Evolutionary conservation across 1,284 basidiomycete species (phyloP).

Genomic region (Apiotrichum porosum): DNA sequence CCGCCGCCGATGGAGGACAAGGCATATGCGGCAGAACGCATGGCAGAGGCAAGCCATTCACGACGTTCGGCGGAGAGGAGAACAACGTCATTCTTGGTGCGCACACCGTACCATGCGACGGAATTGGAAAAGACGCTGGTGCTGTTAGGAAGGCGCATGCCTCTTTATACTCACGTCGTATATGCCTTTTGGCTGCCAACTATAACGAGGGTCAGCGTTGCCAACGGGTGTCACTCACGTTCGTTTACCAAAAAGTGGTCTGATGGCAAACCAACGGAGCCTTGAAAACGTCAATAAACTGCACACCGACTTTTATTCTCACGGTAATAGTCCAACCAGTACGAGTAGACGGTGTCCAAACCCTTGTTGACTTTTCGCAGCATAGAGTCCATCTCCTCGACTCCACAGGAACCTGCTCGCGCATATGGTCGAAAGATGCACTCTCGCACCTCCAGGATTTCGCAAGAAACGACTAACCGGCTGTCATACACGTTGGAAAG

Average conservation of each 20-base stretch:
- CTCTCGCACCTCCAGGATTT: too few species aligned
- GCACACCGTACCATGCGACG: slow-evolving; percentile 5
- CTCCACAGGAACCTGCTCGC: not conserved
- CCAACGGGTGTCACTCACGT: too few species aligned
- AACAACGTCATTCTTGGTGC: not conserved
- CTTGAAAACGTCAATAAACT: too few species aligned
- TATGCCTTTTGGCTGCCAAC: slow-evolving; percentile 3
- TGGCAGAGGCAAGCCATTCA: slow-evolving; percentile 5
- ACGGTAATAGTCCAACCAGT: slow-evolving; percentile 12
- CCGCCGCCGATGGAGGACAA: slow-evolving; percentile 3
- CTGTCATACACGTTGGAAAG: slow-evolving; percentile 19
- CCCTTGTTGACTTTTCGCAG: slow-evolving; percentile 5
- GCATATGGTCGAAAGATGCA: too few species aligned
- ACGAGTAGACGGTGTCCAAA: slow-evolving; percentile 1
- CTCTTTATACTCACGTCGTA: too few species aligned
- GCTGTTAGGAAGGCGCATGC: too few species aligned
- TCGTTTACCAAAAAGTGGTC: slow-evolving; percentile 18
- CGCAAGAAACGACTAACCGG: slow-evolving; percentile 23
- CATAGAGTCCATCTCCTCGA: not conserved
- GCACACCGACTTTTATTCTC: too few species aligned
- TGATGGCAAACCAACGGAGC: not conserved
- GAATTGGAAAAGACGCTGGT: slow-evolving; percentile 9
- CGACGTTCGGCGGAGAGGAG: slow-evolving; percentile 5
- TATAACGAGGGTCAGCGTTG: too few species aligned
- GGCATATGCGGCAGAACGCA: slow-evolving; percentile 9